Evolutionary conservation across 805 yeast species (phyloP).

Genomic region (Torulaspora indica): DNA sequence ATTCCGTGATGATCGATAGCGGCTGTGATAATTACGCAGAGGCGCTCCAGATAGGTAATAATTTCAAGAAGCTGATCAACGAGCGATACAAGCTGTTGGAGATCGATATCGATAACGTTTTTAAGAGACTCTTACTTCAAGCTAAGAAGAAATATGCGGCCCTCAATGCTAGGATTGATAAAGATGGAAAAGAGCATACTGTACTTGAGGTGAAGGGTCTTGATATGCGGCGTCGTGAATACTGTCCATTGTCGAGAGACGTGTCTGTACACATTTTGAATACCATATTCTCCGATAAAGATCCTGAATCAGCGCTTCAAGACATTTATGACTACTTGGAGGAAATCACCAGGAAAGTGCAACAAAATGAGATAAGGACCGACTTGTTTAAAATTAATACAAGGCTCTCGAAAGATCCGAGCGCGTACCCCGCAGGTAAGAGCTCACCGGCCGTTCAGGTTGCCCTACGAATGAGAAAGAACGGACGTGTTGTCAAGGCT

Average conservation of each 20-base stretch:
- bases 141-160: slow-evolving; percentile 99
- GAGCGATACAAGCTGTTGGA: slow-evolving; percentile 83
- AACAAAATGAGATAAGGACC: slow-evolving; percentile 55
- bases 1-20: slow-evolving; percentile 97
- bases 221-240: slow-evolving; percentile 96
- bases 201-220: slow-evolving; percentile 88
- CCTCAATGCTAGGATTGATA: slow-evolving; percentile 51
- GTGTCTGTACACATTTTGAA: slow-evolving; percentile 71
- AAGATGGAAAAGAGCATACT: slow-evolving; percentile 53
- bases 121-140: slow-evolving; percentile 75
- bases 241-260: slow-evolving; percentile 87
- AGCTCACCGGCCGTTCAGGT: slow-evolving; percentile 87
- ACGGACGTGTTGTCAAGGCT: slow-evolving; percentile 81
- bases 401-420: slow-evolving; percentile 85
- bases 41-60: slow-evolving; percentile 77
- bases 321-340: slow-evolving; percentile 71
- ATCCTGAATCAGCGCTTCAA: slow-evolving; percentile 68
- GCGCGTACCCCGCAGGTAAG: slow-evolving; percentile 73
- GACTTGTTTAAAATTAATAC: slow-evolving; percentile 77
- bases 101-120: slow-evolving; percentile 92
- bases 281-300: slow-evolving; percentile 64
- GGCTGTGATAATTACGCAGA: slow-evolving; percentile 63
- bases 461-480: slow-evolving; percentile 72
- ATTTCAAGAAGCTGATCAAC: slow-evolving; percentile 79
- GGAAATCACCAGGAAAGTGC: slow-evolving; percentile 52